phyloP scores from a whole-genome alignment of 225 moss, liverwort and hornwort genomes.

The Anthoceros angustus region DNA sequence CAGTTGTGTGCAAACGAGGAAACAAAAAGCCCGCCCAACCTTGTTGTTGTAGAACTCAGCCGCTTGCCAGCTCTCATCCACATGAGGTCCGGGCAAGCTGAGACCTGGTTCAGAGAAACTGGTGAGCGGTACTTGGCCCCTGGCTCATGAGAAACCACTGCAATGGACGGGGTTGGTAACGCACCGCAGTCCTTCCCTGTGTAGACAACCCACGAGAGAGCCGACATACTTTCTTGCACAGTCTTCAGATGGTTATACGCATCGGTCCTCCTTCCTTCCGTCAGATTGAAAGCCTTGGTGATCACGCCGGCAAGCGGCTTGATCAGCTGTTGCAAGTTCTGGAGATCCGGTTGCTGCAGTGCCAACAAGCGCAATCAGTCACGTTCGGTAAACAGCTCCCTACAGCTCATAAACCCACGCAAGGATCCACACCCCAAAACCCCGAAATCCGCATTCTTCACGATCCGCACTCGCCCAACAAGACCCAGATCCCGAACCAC shows the following conservation, averaged over 20 bases:
- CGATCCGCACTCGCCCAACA: neutral
- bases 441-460: neutral
- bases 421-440: neutral
- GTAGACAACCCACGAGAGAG: slow-evolving; percentile 81
- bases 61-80: slow-evolving; percentile 95
- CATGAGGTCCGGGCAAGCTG: slow-evolving; percentile 86
- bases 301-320: slow-evolving; percentile 57
- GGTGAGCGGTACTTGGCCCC: neutral
- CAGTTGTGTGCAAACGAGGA: no score
- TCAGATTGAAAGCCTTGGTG: slow-evolving; percentile 50
- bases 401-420: neutral
- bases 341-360: slow-evolving; percentile 49
- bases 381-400: neutral
- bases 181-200: slow-evolving; percentile 79
- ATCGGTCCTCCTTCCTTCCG: slow-evolving; percentile 68
- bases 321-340: slow-evolving; percentile 48
- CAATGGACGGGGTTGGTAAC: neutral
- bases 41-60: slow-evolving; percentile 99
- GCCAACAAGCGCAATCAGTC: slow-evolving; percentile 5
- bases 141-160: neutral
- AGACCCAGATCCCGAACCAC: neutral
- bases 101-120: slow-evolving; percentile 33
- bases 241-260: slow-evolving; percentile 81
- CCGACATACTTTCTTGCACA: slow-evolving; percentile 71
- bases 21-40: slow-evolving; percentile 15